Base-by-base conservation (phyloP, 495 filamentous ascomycete genomes). In the Chaetomium fimeti region DNA sequence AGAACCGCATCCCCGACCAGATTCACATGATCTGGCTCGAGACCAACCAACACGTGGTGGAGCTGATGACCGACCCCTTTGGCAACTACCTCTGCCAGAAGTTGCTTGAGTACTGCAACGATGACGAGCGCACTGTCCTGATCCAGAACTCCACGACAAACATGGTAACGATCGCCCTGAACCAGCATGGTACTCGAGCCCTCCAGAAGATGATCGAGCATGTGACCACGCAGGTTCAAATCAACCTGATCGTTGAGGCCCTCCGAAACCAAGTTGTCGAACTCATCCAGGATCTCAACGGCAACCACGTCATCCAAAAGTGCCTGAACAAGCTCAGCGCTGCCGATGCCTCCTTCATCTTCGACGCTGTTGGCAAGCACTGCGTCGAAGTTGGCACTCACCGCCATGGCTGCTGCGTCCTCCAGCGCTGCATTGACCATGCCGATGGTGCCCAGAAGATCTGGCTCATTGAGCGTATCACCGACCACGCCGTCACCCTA, bases 151-250 rank as follows among this genome's bases (percentile, higher is more conserved):
- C 94, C 15, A 84, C 91, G 12, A 83, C 86, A 12, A 85, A 92
- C 56, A 87, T 98, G 75, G 92, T 96, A 27, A 85, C 86, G 61
- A 97, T 97, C 73, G 94, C 95, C 9, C 78, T 97, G 58, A 98
- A 98, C 75, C 91, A 95, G 78, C 94, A 98, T 76, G 94, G 94
- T 63, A 98, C 94, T 45, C 86, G 94, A 36, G 94, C 94, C 67
- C 77, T 98, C 62, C 94, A 98, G 78, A 98, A 97, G 82, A 98
- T 98, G 94, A 98, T 98, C 65, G 94, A 98, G 73, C 93, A 89
- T 69, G 91, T 98, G 68, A 88, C 89, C 51, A 92, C 89, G 38
- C 79, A 83, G 4, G 86, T 89, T 68, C 82, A 91, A 77, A 89
- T 92, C 51, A 79, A 89, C 62, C 88, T 88, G 24, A 91, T 98